Evolutionary conservation across 208 protist genomes (phyloP).

Genomic region (Trypanosoma caninum): DNA sequence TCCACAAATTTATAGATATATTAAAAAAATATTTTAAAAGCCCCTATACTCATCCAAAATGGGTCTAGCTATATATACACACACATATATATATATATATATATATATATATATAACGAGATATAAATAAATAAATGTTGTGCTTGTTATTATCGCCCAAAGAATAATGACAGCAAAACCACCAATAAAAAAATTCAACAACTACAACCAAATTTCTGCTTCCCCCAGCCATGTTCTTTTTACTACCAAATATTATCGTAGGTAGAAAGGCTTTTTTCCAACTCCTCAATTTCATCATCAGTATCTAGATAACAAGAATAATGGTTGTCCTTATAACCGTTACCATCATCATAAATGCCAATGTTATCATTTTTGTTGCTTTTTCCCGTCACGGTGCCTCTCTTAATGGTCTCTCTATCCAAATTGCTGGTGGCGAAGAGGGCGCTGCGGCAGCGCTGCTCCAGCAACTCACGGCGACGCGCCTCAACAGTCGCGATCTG

Average conservation of each 20-base stretch:
- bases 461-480: slow-evolving; percentile 8
- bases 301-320: too few relatives aligned
- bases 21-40: too few relatives aligned
- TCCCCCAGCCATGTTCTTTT: not conserved
- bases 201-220: not conserved
- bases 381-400: too few relatives aligned
- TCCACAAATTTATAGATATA: too few relatives aligned
- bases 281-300: not conserved
- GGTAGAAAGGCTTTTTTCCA: slow-evolving; percentile 2
- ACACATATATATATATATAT: slow-evolving; percentile 8
- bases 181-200: not conserved
- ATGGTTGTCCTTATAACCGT: too few relatives aligned
- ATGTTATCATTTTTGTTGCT: too few relatives aligned
- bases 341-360: too few relatives aligned
- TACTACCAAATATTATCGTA: slow-evolving; percentile 16
- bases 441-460: slow-evolving; percentile 7
- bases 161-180: not conserved
- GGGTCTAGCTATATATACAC: slow-evolving; percentile 3
- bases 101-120: not conserved
- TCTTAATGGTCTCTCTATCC: too few relatives aligned
- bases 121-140: slow-evolving; percentile 6
- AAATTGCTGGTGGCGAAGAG: too few relatives aligned
- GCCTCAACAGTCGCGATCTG: slow-evolving; percentile 18
- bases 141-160: not conserved
- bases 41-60: too few relatives aligned